Base-by-base conservation (phyloP, 2,329 filamentous ascomycete genomes). In the Aspergillus amoenus region DNA sequence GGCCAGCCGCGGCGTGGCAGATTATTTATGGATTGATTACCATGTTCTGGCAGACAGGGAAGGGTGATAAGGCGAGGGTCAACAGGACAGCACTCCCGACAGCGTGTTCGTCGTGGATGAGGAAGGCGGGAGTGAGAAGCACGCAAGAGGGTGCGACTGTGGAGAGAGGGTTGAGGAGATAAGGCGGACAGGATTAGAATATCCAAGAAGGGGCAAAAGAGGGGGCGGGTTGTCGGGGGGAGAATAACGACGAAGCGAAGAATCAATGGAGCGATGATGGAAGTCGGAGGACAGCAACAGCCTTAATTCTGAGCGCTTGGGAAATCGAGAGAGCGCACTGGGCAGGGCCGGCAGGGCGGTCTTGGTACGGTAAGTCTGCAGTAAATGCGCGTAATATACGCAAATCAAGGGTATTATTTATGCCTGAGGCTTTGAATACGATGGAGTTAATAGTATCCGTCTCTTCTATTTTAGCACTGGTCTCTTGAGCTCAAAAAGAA, bases 1-100 rank as follows among this genome's bases (percentile, higher is more conserved):
- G 55, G 64, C 66, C 65, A 66, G 65, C 66, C 61, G 57, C 52
- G 61, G 60, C 63, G 62, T 61, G 64, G 64, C 59, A 68, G 59
- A 49, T 37, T 39, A 55, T 65, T 64, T 59, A 68, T 54, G 61
- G 65, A 60, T 60, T 47, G 64, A 63, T 64, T 61, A 56, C 59
- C 66, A 68, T 68, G 61, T 62, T 68, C 61, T 59, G 56, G 51
- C 17, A 47, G 51, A 43, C 56, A 55, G 30, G 37, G 21, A 37
- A 54, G 50, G 12, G 37, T 30, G 44, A 47, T 30, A 47, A 51
- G 24, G 54, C 47, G 24, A 51, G 40, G 42, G 44, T 43, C 37
- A 49, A 56, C 39, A 42, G 37, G 47, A 39, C 52, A 54, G 49
- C 46, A 40, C 40, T 44, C 49, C 48, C 43, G 49, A 60, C 51